Base-by-base conservation (phyloP, 805 yeast species). In the Teunomyces kruisii region DNA sequence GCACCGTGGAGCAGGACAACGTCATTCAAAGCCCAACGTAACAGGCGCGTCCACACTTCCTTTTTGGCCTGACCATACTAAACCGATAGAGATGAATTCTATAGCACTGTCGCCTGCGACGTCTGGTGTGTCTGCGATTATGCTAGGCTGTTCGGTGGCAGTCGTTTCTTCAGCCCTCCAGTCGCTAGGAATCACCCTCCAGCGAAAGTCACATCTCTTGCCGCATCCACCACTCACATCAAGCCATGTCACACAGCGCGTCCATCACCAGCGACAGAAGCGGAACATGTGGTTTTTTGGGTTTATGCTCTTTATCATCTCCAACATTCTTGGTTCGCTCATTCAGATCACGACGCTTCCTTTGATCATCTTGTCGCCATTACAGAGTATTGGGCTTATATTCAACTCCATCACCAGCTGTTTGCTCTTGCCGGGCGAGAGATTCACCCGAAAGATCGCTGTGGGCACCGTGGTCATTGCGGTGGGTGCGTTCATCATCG, bases 341-440 rank as follows among this genome's bases (percentile, higher is more conserved):
- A 84, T 89, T 22, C 97, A 90, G 65, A 81, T 90, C 31, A 80
- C 94, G 1, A 85, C 96, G 2, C 69, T 89, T 33, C 97, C 97
- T 1, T 68, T 90, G 48, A 84, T 88, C 36, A 76, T 90, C 2
- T 63, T 89, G 46, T 83, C 90, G 17, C 96, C 96, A 0, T 66
- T 89, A 44, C 96, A 89, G 60, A 88, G 95, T 19, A 80, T 84
- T 17, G 96, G 96, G 0, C 72, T 90, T n/a, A 90, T 89, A 2
- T 89, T 90, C 72, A 90, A 90, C 63, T 80, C 94, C 0, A 62
- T 87, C 1, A 79, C 71, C 36, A 67, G 88, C 56, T 87, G 94
- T 35, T 61, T 85, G 14, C 45, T 87, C 9, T 64, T 89, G 10
- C 76, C 89, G 10, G 72, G 81, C 27, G 97, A 89, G 57, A 70